Evolutionary conservation across 2,329 filamentous ascomycete genomes (phyloP).

Genomic region (Graphiopsis chlorocephala): DNA sequence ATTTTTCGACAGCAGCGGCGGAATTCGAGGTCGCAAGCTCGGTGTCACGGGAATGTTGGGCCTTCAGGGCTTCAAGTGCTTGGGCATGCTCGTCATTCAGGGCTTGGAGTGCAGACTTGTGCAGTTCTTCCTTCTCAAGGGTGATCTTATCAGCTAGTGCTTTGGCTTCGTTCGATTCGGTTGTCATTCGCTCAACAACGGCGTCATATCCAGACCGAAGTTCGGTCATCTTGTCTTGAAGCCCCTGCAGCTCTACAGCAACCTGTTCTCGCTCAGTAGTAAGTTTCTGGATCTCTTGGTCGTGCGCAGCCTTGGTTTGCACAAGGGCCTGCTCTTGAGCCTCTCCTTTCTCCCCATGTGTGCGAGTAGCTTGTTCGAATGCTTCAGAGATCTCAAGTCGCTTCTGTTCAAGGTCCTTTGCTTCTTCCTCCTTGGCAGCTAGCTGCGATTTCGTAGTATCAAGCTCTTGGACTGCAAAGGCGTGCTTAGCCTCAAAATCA

Average conservation of each 20-base stretch:
- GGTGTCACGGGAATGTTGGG: constrained; percentile 11
- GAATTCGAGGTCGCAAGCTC: constrained; percentile 8
- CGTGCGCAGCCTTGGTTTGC: constrained; percentile 7
- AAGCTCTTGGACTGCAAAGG: not conserved
- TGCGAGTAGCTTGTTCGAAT: constrained; percentile 11
- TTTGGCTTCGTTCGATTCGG: constrained; percentile 13
- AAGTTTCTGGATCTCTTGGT: constrained; percentile 1
- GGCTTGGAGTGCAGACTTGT: constrained; percentile 12
- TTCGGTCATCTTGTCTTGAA: not conserved
- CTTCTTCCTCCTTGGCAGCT: not conserved
- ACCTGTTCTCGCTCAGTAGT: not conserved
- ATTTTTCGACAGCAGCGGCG: constrained; percentile 5
- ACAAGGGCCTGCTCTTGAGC: not conserved
- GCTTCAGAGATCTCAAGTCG: constrained; percentile 8
- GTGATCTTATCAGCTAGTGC: not conserved
- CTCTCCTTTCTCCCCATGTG: not conserved
- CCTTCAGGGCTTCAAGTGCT: not conserved
- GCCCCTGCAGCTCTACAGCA: not conserved
- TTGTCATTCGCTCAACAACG: constrained; percentile 15
- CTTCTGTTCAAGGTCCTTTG: constrained; percentile 4
- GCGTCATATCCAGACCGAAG: not conserved
- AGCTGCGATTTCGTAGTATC: not conserved
- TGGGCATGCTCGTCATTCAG: constrained; percentile 13
- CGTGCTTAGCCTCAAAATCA: constrained; percentile 10
- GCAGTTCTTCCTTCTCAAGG: not conserved